Evolutionary conservation across 768 basidiomycete genomes (phyloP).

Genomic region (Infundibulicybe gibba): DNA sequence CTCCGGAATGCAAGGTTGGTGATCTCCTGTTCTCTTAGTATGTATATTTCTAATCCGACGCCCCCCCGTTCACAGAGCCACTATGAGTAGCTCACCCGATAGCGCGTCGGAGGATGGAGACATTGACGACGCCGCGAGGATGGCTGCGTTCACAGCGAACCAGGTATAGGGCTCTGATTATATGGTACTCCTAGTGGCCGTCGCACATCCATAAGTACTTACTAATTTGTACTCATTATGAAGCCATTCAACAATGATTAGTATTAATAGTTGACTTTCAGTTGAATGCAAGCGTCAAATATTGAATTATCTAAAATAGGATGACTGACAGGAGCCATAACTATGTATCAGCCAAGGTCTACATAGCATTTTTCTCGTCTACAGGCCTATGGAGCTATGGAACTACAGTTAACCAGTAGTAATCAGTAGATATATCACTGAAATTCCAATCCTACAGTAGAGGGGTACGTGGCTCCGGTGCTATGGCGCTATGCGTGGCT

Average conservation of each 20-base stretch:
- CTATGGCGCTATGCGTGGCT: background rate
- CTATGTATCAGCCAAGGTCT: background rate
- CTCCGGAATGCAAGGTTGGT: background rate
- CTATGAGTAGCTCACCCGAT: background rate
- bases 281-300: background rate
- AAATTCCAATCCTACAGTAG: background rate
- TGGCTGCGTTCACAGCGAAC: background rate
- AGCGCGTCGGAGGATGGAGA: background rate
- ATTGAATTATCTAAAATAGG: background rate
- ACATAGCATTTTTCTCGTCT: background rate
- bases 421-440: too few species aligned
- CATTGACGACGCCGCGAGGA: background rate
- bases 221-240: background rate
- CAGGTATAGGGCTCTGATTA: background rate
- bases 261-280: background rate
- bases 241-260: too few species aligned
- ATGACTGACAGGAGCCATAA: background rate
- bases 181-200: background rate
- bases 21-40: background rate
- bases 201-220: background rate
- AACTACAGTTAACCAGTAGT: background rate
- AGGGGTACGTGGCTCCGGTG: background rate
- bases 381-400: background rate
- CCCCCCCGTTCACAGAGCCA: background rate
- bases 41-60: background rate